Conservation (phyloP, 305 asterid genomes). For the Rubia peregrina region DNA sequence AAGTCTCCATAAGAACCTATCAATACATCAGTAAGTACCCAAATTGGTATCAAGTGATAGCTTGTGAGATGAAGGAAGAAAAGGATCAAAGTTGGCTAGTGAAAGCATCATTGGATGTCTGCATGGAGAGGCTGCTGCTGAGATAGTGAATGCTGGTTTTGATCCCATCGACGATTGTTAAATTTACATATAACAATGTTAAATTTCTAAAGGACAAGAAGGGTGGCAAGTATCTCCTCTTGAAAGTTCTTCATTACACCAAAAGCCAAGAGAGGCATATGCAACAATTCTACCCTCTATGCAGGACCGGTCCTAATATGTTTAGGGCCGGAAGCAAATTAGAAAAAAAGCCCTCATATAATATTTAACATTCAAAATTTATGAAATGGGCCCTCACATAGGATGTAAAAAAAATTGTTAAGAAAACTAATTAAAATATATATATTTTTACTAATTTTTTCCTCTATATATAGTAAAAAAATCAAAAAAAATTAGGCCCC, state of each 20-base stretch:
- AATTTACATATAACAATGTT: no score
- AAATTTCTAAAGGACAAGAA: constrained; percentile 4
- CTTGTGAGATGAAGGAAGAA: constrained; percentile 24
- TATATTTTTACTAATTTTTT: no score
- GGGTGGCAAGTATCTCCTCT: constrained; percentile 5
- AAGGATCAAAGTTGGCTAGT: constrained; percentile 19
- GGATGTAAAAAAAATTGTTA: no score
- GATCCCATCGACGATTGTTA: constrained; percentile 21
- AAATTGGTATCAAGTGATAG: constrained; percentile 37
- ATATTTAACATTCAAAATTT: no score
- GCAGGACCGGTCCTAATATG: no score
- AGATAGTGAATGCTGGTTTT: constrained; percentile 24
- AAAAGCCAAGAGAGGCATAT: constrained; percentile 17
- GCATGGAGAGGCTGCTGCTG: constrained; percentile 3
- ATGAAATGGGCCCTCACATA: no score
- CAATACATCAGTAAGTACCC: constrained; percentile 5
- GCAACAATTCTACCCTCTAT: constrained; percentile 57
- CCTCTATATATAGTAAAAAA: no score
- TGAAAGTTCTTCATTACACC: not conserved
- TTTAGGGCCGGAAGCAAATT: no score
- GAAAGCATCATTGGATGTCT: not conserved
- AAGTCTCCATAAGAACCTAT: not conserved
- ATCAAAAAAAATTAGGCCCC: no score
- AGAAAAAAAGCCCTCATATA: no score
- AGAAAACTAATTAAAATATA: no score